Conservation (phyloP, 2,329 filamentous ascomycete species). For the Lasiodiplodia citricola region DNA sequence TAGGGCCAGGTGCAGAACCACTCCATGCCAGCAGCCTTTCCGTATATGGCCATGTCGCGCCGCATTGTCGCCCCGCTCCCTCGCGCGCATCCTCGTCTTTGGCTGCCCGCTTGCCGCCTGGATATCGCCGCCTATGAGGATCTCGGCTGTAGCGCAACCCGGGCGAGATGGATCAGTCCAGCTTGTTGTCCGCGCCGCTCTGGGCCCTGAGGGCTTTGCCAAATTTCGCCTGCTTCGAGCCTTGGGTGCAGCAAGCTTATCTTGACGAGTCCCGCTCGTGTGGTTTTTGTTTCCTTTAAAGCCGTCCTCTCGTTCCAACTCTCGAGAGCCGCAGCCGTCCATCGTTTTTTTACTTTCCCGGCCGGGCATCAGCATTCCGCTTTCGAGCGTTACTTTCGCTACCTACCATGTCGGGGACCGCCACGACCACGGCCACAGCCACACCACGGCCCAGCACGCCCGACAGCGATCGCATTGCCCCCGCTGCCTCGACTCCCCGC, state of each 20-base stretch:
- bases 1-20: neutral
- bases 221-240: neutral
- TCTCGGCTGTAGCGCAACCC: slow-evolving; percentile 9
- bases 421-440: slow-evolving; percentile 37
- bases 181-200: slow-evolving; percentile 10
- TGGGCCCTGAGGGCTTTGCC: neutral
- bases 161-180: neutral
- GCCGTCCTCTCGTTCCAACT: neutral
- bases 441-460: slow-evolving; percentile 48
- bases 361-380: neutral
- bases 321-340: neutral
- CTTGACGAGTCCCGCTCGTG: slow-evolving; percentile 5
- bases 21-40: neutral
- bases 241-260: neutral
- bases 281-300: neutral
- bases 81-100: neutral
- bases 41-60: neutral
- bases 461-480: slow-evolving; percentile 42
- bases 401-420: slow-evolving; percentile 22
- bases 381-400: neutral
- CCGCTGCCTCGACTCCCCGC: slow-evolving; percentile 28
- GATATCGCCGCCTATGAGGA: neutral
- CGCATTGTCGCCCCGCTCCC: slow-evolving; percentile 15
- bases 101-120: slow-evolving; percentile 1
- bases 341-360: neutral